These are phyloP conservation scores for Teratosphaeria gauchensis DNA, from an alignment of 2,329 filamentous ascomycete genomes.

Conservation along the genomic window DNA sequence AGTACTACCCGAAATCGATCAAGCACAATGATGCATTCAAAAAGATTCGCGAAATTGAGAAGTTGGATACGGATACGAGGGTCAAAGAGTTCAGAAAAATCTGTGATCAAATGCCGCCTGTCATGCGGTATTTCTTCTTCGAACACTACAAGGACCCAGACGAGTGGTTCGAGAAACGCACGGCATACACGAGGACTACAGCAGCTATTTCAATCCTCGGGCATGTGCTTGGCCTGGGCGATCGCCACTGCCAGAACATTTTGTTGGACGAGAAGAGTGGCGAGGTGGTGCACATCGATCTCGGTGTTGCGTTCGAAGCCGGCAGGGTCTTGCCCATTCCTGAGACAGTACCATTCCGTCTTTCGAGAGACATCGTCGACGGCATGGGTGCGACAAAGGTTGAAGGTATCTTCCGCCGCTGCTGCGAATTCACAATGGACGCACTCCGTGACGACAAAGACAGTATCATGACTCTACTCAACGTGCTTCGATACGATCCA, in stretches of 20 bases:
- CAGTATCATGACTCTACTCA: constrained; percentile 96
- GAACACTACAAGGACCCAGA: constrained; percentile 89
- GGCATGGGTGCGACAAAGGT: constrained; percentile 94
- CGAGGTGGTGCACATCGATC: constrained; percentile 92
- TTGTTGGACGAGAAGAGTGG: constrained; percentile 80
- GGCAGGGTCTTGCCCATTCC: constrained; percentile 91
- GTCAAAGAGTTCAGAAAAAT: constrained; percentile 69
- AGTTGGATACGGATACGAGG: constrained; percentile 57
- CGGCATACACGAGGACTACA: constrained; percentile 87
- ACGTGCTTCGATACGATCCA: constrained; percentile 95
- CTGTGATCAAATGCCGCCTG: constrained; percentile 74
- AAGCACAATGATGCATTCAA: constrained; percentile 68
- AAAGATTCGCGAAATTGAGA: constrained; percentile 63
- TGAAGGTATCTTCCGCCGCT: constrained; percentile 93
- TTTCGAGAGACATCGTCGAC: constrained; percentile 90
- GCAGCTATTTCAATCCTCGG: constrained; percentile 93
- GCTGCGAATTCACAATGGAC: constrained; percentile 94
- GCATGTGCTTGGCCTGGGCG: constrained; percentile 77
- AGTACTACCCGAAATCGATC: constrained; percentile 75
- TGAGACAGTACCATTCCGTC: constrained; percentile 87
- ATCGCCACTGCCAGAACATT: constrained; percentile 95
- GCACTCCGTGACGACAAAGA: constrained; percentile 91
- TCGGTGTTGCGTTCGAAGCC: constrained; percentile 94
- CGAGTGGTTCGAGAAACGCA: constrained; percentile 83
- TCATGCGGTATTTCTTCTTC: constrained; percentile 95